phyloP scores from a whole-genome alignment of 2,329 filamentous ascomycete genomes.

The Neonectria ditissima region DNA sequence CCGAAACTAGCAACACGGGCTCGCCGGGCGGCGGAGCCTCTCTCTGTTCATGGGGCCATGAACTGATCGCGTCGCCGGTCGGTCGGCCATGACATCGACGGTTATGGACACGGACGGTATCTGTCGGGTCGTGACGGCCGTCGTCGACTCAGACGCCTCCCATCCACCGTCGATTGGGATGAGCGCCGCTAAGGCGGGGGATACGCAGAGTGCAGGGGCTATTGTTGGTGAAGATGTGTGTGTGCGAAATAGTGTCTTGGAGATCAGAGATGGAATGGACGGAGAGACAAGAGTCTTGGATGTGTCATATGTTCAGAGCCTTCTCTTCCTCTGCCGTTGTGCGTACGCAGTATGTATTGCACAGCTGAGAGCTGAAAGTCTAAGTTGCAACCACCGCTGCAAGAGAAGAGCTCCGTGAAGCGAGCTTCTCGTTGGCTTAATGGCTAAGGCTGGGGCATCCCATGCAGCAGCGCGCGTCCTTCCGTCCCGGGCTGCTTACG shows the following conservation, averaged over 20 bases:
- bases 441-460: constrained; percentile 15
- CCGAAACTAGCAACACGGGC: constrained; percentile 37
- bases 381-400: constrained; percentile 16
- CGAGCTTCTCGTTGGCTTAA: constrained; percentile 23
- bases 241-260: no score
- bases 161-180: constrained; percentile 1
- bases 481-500: constrained; percentile 19
- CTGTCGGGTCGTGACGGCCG: constrained; percentile 3
- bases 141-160: constrained; percentile 10
- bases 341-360: constrained; percentile 5
- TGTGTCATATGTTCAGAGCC: not conserved
- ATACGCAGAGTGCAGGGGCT: not conserved
- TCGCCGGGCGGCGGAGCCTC: constrained; percentile 37
- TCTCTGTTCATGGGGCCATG: constrained; percentile 28
- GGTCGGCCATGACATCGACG: constrained; percentile 12
- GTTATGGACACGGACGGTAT: constrained; percentile 5
- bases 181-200: not conserved
- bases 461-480: constrained; percentile 14
- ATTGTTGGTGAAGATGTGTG: not conserved
- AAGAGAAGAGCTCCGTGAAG: constrained; percentile 18
- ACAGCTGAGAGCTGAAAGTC: constrained; percentile 12
- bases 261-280: no score
- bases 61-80: constrained; percentile 28
- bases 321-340: constrained; percentile 1
- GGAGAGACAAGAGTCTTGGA: not conserved